Conservation (phyloP, 2,329 filamentous ascomycete genomes). For the Calycina marina region DNA sequence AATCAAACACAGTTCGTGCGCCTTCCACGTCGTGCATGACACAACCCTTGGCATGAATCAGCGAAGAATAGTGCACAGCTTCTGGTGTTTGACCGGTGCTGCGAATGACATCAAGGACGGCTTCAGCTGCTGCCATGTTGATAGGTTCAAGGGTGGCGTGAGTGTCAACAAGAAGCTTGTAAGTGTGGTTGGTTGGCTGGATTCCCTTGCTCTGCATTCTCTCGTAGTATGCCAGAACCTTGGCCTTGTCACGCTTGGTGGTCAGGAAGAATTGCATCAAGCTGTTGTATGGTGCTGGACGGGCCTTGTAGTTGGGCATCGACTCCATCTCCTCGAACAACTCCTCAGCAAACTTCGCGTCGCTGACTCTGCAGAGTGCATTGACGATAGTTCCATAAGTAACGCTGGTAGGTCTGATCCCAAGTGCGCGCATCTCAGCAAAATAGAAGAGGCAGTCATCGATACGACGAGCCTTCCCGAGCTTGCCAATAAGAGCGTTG, state of each 20-base stretch:
- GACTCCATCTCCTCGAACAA: slow-evolving; percentile 98
- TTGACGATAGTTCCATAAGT: slow-evolving; percentile 98
- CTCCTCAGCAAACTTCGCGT: slow-evolving; percentile 95
- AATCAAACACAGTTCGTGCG: slow-evolving; percentile 69
- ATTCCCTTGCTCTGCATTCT: slow-evolving; percentile 84
- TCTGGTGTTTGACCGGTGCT: slow-evolving; percentile 63
- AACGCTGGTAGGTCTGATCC: slow-evolving; percentile 90
- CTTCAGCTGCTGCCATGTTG: slow-evolving; percentile 76
- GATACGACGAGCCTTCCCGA: slow-evolving; percentile 93
- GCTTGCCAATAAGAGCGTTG: slow-evolving; percentile 95
- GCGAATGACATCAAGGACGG: slow-evolving; percentile 66
- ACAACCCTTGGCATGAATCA: slow-evolving; percentile 93
- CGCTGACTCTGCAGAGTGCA: slow-evolving; percentile 88
- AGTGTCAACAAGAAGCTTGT: slow-evolving; percentile 92
- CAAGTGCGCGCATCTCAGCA: slow-evolving; percentile 84
- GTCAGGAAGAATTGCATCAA: slow-evolving; percentile 99
- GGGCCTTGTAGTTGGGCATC: slow-evolving; percentile 97
- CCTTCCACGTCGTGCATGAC: slow-evolving; percentile 82
- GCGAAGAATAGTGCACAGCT: slow-evolving; percentile 85
- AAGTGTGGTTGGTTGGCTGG: slow-evolving; percentile 84
- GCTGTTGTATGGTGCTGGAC: slow-evolving; percentile 94
- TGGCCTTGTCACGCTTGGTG: slow-evolving; percentile 87
- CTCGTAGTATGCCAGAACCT: slow-evolving; percentile 89
- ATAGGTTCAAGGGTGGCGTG: slow-evolving; percentile 87
- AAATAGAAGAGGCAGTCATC: slow-evolving; percentile 98